Percentiles rank a stretch among this genome's conserved stretches.
Conservation (phyloP, 805 yeast species). For the Maudiozyma bulderi region DNA sequence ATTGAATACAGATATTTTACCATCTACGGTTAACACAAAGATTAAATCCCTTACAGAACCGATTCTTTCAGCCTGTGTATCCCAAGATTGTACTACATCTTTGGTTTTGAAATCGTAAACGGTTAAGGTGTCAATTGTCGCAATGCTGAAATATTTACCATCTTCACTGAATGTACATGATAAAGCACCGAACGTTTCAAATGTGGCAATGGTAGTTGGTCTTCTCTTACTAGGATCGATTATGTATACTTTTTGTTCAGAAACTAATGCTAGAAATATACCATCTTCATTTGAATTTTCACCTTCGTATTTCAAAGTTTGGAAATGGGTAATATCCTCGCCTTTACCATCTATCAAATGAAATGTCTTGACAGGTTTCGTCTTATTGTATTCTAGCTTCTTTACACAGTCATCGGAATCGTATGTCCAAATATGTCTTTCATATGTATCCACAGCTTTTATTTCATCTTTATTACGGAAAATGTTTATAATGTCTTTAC, state of each 20-base stretch:
- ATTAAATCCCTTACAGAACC: conserved; percentile 13
- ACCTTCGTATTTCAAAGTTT: conserved; percentile 10
- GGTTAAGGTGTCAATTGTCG: conserved; percentile 11
- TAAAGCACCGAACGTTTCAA: conserved; percentile 15
- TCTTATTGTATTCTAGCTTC: conserved; percentile 23
- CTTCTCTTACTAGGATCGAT: conserved; percentile 47
- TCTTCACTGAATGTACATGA: conserved; percentile 12
- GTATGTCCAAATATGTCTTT: conserved; percentile 27
- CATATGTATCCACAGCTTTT: conserved; percentile 30
- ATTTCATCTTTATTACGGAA: conserved; percentile 30
- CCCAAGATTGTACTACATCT: conserved; percentile 15
- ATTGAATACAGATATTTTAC: conserved; percentile 20
- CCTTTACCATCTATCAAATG: conserved; percentile 27
- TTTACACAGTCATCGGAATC: conserved; percentile 28
- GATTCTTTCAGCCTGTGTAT: conserved; percentile 13
- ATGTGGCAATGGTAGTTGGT: conserved; percentile 20
- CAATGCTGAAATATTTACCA: conserved; percentile 17
- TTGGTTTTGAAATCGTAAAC: conserved; percentile 13
- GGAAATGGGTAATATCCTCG: conserved; percentile 24
- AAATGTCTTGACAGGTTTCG: conserved; percentile 29
- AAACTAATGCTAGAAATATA: conserved; percentile 21
- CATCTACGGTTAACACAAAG: conserved; percentile 15
- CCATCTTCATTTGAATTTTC: conserved; percentile 3
- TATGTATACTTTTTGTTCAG: conserved; percentile 42
- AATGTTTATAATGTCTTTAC: conserved; percentile 29